phyloP scores from a whole-genome alignment of 2,329 filamentous ascomycete species.

The Colletotrichum zoysiae region DNA sequence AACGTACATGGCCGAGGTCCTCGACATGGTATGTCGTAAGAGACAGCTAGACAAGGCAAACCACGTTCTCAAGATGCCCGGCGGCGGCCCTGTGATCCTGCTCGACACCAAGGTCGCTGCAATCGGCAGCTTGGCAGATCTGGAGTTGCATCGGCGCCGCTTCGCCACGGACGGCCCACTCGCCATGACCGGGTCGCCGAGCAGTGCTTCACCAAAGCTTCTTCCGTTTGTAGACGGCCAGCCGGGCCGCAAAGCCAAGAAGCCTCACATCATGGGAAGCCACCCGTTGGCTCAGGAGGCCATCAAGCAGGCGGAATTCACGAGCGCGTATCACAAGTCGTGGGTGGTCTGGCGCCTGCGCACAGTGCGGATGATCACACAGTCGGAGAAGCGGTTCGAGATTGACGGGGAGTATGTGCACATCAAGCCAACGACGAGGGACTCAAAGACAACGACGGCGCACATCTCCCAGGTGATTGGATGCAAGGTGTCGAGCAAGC shows the following conservation, averaged over 20 bases:
- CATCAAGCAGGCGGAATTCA: conserved; percentile 70
- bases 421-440: conserved; percentile 79
- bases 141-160: conserved; percentile 80
- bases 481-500: conserved; percentile 83
- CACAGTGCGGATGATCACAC: conserved; percentile 82
- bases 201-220: conserved; percentile 77
- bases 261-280: conserved; percentile 64
- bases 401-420: conserved; percentile 91
- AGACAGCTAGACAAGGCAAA: conserved; percentile 83
- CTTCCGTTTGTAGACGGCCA: conserved; percentile 63
- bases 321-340: conserved; percentile 74
- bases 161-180: conserved; percentile 81
- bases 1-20: conserved; percentile 85
- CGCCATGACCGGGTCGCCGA: conserved; percentile 76
- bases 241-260: conserved; percentile 62
- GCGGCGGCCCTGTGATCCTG: conserved; percentile 80
- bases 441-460: conserved; percentile 81
- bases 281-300: conserved; percentile 77
- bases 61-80: conserved; percentile 82
- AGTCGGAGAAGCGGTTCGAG: conserved; percentile 80
- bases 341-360: conserved; percentile 87
- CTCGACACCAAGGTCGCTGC: conserved; percentile 84
- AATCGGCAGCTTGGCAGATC: conserved; percentile 78
- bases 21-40: conserved; percentile 82
- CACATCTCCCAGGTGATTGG: conserved; percentile 87